Conservation (phyloP, 2,329 filamentous ascomycete species). For the Huntiella savannae region DNA sequence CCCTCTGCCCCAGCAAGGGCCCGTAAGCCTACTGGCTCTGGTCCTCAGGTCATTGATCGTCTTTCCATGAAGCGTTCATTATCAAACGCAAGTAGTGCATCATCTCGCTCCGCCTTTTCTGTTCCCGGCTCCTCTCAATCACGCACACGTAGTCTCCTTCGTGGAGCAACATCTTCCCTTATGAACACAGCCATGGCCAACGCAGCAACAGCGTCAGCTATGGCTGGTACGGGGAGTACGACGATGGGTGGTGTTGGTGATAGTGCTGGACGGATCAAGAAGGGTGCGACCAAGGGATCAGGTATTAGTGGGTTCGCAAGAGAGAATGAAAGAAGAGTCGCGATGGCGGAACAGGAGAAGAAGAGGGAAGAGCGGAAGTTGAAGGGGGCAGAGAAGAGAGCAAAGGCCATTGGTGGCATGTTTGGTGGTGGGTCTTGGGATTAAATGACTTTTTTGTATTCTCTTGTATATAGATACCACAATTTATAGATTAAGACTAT, state of each 20-base stretch:
- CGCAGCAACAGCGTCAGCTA: constrained; percentile 9
- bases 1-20: too few relatives aligned
- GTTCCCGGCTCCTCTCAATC: constrained; percentile 32
- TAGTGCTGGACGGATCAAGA: constrained; percentile 31
- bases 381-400: constrained; percentile 36
- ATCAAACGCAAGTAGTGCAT: constrained; percentile 18
- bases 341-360: constrained; percentile 36
- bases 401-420: constrained; percentile 37
- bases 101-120: constrained; percentile 38
- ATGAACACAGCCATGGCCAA: constrained; percentile 20
- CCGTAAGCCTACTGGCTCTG: neutral
- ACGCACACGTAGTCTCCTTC: constrained; percentile 41
- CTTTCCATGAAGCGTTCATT: constrained; percentile 46
- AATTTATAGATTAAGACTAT: neutral
- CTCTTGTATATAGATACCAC: constrained; percentile 1
- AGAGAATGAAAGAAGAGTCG: constrained; percentile 36
- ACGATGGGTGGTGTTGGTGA: constrained; percentile 19
- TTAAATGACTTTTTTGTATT: constrained; percentile 14
- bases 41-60: constrained; percentile 46
- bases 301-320: constrained; percentile 42
- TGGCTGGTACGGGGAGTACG: constrained; percentile 6
- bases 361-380: constrained; percentile 38
- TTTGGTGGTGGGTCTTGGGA: constrained; percentile 38
- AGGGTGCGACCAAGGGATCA: constrained; percentile 39
- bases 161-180: constrained; percentile 47